Percentiles rank a stretch among this genome's conserved stretches.
These are phyloP conservation scores for Chaetomium strumarium DNA, from an alignment of 2,329 filamentous ascomycete genomes.

Conservation along the genomic window DNA sequence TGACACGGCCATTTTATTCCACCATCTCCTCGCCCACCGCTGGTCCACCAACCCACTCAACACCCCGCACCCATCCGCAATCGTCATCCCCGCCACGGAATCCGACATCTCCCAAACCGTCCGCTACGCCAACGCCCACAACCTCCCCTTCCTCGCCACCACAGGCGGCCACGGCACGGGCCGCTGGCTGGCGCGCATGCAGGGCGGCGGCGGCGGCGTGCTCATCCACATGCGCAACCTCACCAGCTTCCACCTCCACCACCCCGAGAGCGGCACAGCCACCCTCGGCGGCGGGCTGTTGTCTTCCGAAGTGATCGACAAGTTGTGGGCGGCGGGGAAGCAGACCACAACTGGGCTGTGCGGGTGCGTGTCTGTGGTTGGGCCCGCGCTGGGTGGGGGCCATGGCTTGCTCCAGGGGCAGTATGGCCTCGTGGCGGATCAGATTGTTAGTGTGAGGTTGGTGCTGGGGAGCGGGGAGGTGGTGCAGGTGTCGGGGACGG, in stretches of 20 bases:
- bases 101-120: slow-evolving; percentile 7
- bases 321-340: slow-evolving; percentile 45
- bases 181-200: background rate
- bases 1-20: background rate
- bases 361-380: slow-evolving; percentile 39
- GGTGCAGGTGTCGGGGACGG: slow-evolving; percentile 29
- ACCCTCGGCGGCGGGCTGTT: slow-evolving; percentile 43
- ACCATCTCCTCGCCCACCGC: background rate
- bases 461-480: slow-evolving; percentile 45
- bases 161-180: slow-evolving; percentile 11
- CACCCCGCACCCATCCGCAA: background rate
- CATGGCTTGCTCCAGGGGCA: slow-evolving; percentile 49
- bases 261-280: slow-evolving; percentile 39
- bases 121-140: slow-evolving; percentile 13
- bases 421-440: slow-evolving; percentile 48
- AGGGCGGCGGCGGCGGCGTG: slow-evolving; percentile 14
- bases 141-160: slow-evolving; percentile 14
- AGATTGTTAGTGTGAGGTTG: slow-evolving; percentile 46
- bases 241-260: slow-evolving; percentile 27
- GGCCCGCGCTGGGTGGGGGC: slow-evolving; percentile 40
- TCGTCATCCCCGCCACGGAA: slow-evolving; percentile 10
- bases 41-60: slow-evolving; percentile 1
- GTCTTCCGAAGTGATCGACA: slow-evolving; percentile 41
- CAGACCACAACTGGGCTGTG: slow-evolving; percentile 48
- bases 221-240: slow-evolving; percentile 13